Base-by-base conservation (phyloP, 2,329 filamentous ascomycete species). In the Trichoderma semiorbis region DNA sequence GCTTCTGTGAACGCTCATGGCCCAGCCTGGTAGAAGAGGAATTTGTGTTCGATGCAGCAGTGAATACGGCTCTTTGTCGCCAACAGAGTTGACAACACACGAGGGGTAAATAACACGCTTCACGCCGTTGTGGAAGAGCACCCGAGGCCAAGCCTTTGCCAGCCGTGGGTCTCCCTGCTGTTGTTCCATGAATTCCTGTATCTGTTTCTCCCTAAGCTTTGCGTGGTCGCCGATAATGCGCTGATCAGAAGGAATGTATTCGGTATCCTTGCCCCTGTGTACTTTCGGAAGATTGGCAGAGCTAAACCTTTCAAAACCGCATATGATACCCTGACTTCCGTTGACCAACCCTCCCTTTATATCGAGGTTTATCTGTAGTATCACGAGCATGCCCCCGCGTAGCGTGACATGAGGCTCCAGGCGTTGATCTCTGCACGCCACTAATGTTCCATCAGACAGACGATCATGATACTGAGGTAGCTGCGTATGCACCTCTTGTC, bases 1-100 rank as follows among this genome's bases (percentile, higher is more conserved):
- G 6, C 84, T 84, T 78, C 89, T 91, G 77, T 92, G 90, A 2
- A 90, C 86, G 0, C 85, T 91, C 76, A 91, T 85, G 0, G 90
- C 90, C 87, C 89, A 92, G 0, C 86, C 90, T 0, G 88, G 82
- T 3, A 84, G 79, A 0, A 92, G 81, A 0, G 90, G 90, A 10
- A 92, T 84, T 76, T 91, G 89, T 0, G 89, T 89, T 21, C 90
- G 83, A 74, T 69, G 55, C 2, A 69, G 55, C 14, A 69, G 14
- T 18, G 66, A 69, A 21, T 85, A 86, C 0, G 86, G 86, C 66
- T 77, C 30, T 3, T 80, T 77, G 57, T 84, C 79, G 2, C 86
- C 87, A 0, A 88, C 72, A 70, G 86, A 81, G 30, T 81, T 83
- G 36, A 87, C 78, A 12, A 83, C 81, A 75, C 86, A 89, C 12